Base-by-base conservation (phyloP, 306 rosid species). In the Rosa persica region DNA sequence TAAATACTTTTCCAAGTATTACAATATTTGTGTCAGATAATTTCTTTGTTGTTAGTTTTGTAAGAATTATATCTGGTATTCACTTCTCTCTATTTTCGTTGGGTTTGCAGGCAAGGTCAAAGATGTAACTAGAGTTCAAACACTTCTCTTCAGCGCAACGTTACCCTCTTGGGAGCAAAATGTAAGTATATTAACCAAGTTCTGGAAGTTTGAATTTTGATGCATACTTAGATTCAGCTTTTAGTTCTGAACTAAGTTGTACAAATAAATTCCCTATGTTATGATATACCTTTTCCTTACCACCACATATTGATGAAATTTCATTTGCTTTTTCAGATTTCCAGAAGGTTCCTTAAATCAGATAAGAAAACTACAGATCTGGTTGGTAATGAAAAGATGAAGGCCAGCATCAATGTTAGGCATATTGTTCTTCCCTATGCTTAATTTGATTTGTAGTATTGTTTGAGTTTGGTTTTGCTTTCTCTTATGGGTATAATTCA, bases 91-190 rank as follows among this genome's bases (percentile, higher is more conserved):
- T 78, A 2, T 13, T 81, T 57, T 16, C 36, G 2, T 66, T 44
- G 27, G 46, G 19, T 76, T 86, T 82, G 46, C 84, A 94, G 98
- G 98, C 25, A 88, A 94, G 81, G 97, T 94, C n/a, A 79, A 80
- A 55, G 95, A 94, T 88, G 86, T 78, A 34, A 91, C 65, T 66
- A 89, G 86, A 83, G 98, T 94, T 74, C 98, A 94, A 87, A 94
- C 98, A 3, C 97, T 92, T 71, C 98, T 94, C 78, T 94, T 94
- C 86, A 94, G 98, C 79, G 97, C 97, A 60, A 94, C 98, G n/a
- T 82, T 94, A 84, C 98, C 98, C 27, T 22, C 0, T 46, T 92
- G 97, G 98, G 97, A 90, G 76, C 86, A 90, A 70, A 73, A 87
- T 16, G 98, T 94, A 25, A 83, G 88, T 69, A 34, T 71, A 64